Evolutionary conservation across 495 filamentous ascomycete genomes (phyloP).

Genomic region (Tuber magnatum): DNA sequence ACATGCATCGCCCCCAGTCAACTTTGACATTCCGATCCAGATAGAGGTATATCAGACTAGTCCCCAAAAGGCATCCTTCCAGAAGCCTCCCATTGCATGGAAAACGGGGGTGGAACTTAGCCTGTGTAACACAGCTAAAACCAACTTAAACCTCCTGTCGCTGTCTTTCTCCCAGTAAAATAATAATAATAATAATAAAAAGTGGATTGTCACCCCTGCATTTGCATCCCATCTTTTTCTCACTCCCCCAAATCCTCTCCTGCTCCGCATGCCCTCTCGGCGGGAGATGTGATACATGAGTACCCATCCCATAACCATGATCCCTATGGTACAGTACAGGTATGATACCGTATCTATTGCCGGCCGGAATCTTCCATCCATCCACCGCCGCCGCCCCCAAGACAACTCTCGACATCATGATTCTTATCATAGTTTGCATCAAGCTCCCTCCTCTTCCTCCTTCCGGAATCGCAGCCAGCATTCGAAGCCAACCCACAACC

Average conservation of each 20-base stretch:
- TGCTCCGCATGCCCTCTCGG: background rate
- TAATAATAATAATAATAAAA: background rate
- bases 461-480: background rate
- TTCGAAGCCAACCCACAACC: background rate
- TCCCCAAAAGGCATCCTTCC: background rate
- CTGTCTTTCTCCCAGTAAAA: background rate
- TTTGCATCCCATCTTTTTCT: slow-evolving; percentile 1
- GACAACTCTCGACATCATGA: background rate
- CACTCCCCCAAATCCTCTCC: background rate
- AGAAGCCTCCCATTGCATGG: background rate
- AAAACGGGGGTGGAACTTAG: background rate
- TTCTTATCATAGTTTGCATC: background rate
- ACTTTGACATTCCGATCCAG: slow-evolving; percentile 5
- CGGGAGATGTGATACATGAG: background rate
- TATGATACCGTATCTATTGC: background rate
- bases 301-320: background rate
- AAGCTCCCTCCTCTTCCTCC: background rate
- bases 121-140: slow-evolving; percentile 3
- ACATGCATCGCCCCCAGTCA: slow-evolving; percentile 3
- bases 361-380: background rate
- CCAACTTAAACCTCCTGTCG: background rate
- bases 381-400: background rate
- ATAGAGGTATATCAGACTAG: background rate
- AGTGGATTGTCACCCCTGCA: background rate
- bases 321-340: background rate